phyloP scores from a whole-genome alignment of 1,139 yeast species.

The Lipomyces yarrowii region DNA sequence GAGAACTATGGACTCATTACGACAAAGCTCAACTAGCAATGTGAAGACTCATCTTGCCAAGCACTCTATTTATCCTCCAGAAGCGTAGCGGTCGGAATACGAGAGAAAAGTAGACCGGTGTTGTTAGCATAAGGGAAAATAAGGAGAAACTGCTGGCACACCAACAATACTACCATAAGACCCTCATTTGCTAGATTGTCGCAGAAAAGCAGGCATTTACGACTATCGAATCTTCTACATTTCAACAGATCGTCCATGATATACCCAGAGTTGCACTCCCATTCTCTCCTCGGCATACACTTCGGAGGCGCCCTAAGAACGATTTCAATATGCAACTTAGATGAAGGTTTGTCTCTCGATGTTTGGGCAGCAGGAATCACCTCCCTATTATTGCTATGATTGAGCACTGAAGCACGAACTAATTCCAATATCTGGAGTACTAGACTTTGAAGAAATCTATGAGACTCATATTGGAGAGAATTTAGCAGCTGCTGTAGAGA shows the following conservation, averaged over 20 bases:
- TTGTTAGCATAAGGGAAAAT: background rate
- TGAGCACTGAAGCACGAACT: conserved; percentile 1
- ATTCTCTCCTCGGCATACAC: background rate
- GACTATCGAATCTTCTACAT: background rate
- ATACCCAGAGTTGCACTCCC: background rate
- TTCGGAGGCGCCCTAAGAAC: background rate
- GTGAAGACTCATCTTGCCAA: conserved; percentile 1
- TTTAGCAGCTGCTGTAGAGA: conserved; percentile 1
- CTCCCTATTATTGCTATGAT: conserved; percentile 2
- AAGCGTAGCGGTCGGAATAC: background rate
- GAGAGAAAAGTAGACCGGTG: conserved; percentile 1
- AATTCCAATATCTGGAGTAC: background rate
- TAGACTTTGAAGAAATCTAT: background rate
- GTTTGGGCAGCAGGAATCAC: conserved; percentile 2
- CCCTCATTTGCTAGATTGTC: background rate
- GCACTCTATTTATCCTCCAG: conserved; percentile 3
- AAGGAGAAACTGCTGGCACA: conserved; percentile 2
- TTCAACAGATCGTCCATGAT: background rate
- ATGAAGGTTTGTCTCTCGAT: conserved; percentile 4
- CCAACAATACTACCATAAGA: background rate
- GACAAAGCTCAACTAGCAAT: conserved; percentile 2
- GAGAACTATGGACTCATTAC: background rate
- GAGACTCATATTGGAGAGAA: background rate
- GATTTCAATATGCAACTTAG: background rate
- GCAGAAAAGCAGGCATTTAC: background rate